Evolutionary conservation across 2,329 filamentous ascomycete species (phyloP).

Genomic region (Aspergillus eucalypticola): DNA sequence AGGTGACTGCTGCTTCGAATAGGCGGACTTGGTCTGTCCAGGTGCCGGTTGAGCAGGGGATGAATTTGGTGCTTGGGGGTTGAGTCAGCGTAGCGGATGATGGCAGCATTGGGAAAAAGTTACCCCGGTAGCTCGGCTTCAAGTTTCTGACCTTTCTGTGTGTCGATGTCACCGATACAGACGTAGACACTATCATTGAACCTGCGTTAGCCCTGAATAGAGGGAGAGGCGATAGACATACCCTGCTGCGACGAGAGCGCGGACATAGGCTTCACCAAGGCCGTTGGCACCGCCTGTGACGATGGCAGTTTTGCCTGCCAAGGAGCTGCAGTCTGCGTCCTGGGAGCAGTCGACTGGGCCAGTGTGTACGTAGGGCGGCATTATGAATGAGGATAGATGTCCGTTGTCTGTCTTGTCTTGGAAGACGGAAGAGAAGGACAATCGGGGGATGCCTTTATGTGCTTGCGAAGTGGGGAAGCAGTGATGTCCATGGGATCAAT

Average conservation of each 20-base stretch:
- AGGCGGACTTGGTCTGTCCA: constrained; percentile 36
- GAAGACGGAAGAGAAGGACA: no score
- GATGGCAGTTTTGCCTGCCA: constrained; percentile 36
- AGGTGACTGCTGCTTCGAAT: constrained; percentile 28
- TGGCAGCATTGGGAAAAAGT: background rate
- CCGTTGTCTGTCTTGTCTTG: no score
- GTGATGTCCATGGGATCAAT: no score
- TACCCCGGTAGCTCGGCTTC: constrained; percentile 25
- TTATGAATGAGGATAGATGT: background rate
- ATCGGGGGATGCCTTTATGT: no score
- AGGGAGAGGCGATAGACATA: background rate
- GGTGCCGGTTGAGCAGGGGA: constrained; percentile 31
- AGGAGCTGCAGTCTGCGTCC: background rate
- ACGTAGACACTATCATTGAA: constrained; percentile 5
- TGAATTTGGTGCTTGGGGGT: constrained; percentile 24
- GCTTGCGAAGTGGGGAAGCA: no score
- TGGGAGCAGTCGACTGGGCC: background rate
- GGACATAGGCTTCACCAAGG: constrained; percentile 9
- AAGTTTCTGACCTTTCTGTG: constrained; percentile 20
- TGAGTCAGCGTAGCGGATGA: background rate
- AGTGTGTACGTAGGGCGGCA: constrained; percentile 3
- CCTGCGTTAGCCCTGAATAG: background rate
- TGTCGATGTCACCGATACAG: constrained; percentile 25
- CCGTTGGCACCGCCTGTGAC: constrained; percentile 24
- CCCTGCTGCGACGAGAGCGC: constrained; percentile 2